Evolutionary conservation across 2,329 filamentous ascomycete species (phyloP).

Genomic region (Penicillium sp.): DNA sequence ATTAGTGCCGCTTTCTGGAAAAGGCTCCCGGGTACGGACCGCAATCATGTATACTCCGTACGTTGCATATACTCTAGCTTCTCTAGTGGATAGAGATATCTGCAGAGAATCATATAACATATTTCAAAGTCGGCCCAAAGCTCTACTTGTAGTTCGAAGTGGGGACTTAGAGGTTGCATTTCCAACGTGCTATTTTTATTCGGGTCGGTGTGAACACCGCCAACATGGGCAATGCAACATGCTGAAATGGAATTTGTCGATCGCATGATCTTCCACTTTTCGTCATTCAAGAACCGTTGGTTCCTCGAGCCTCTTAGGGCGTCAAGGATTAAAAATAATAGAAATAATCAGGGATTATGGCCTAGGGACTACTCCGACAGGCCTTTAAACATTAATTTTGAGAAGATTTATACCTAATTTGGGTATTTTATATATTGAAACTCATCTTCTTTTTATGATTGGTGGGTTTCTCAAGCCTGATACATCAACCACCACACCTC

Average conservation of each 20-base stretch:
- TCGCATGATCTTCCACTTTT: slow-evolving; percentile 28
- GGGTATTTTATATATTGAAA: background rate
- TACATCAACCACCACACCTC: slow-evolving; percentile 25
- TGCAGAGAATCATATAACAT: background rate
- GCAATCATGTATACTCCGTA: slow-evolving; percentile 9
- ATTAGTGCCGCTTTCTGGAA: slow-evolving; percentile 19
- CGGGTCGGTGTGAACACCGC: slow-evolving; percentile 28
- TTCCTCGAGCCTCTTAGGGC: slow-evolving; percentile 21
- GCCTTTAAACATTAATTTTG: slow-evolving; percentile 15
- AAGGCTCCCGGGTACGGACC: slow-evolving; percentile 23
- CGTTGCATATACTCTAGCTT: slow-evolving; percentile 15
- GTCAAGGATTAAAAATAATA: background rate
- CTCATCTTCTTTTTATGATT: slow-evolving; percentile 17
- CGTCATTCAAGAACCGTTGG: slow-evolving; percentile 23
- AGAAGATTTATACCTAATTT: slow-evolving; percentile 14
- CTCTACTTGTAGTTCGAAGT: too few species aligned
- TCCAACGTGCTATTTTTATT: slow-evolving; percentile 10
- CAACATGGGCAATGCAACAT: slow-evolving; percentile 22
- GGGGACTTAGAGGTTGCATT: slow-evolving; percentile 9
- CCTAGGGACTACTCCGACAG: slow-evolving; percentile 13
- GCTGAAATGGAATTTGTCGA: slow-evolving; percentile 27
- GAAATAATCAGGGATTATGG: too few species aligned
- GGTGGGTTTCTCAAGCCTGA: slow-evolving; percentile 28
- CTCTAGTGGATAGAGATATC: slow-evolving; percentile 14
- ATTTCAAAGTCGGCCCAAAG: too few species aligned